Conservation (phyloP, 805 yeast genomes). For the Ogataea degrootiae region DNA sequence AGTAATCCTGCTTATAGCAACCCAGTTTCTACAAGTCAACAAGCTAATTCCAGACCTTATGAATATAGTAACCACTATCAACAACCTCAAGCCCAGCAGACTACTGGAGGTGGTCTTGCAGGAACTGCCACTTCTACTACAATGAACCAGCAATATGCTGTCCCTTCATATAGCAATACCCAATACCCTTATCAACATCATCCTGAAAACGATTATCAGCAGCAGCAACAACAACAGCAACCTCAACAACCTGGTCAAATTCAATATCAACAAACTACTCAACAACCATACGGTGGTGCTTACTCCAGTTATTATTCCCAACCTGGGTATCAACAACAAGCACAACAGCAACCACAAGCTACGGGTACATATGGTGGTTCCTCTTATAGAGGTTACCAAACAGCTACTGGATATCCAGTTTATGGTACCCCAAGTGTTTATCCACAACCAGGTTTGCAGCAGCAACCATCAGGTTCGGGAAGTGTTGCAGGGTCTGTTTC, state of each 20-base stretch:
- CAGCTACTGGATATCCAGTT: constrained; percentile 14
- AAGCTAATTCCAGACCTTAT: constrained; percentile 12
- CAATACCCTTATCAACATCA: constrained; percentile 21
- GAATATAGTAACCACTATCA: constrained; percentile 15
- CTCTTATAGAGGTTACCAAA: constrained; percentile 16
- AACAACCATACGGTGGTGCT: constrained; percentile 13
- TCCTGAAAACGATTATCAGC: constrained; percentile 16
- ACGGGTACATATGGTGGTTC: constrained; percentile 7
- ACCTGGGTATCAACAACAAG: constrained; percentile 16
- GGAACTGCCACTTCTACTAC: constrained; percentile 10
- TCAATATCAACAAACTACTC: constrained; percentile 14
- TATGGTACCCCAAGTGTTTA: constrained; percentile 11
- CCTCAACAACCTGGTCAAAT: constrained; percentile 12
- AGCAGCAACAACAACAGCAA: constrained; percentile 13
- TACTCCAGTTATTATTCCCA: constrained; percentile 15
- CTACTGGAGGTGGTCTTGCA: constrained; percentile 3
- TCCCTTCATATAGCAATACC: constrained; percentile 11
- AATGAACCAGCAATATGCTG: constrained; percentile 3
- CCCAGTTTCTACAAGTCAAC: constrained; percentile 8
- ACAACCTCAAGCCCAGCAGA: constrained; percentile 7
- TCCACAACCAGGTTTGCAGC: constrained; percentile 10
- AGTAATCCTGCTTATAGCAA: constrained; percentile 13
- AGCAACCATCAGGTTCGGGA: constrained; percentile 13
- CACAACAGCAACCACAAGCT: constrained; percentile 12
- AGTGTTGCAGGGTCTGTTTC: constrained; percentile 1